Percentiles rank a stretch among this genome's conserved stretches.
These are phyloP conservation scores for Buddleja alternifolia DNA, from an alignment of 257 asterid species.

Conservation along the genomic window DNA sequence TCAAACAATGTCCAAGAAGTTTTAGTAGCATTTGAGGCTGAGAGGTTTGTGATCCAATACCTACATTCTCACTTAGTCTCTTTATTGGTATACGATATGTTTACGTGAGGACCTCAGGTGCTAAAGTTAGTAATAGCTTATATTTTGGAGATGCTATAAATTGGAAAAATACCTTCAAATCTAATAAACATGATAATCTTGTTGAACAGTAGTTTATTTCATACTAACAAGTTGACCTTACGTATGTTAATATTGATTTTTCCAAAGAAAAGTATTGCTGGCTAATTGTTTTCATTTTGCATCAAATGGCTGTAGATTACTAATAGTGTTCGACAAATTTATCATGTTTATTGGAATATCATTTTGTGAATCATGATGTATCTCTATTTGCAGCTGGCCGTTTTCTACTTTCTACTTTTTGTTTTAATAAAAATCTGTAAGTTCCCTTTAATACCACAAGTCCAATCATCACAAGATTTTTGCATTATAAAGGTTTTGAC, in stretches of 20 bases:
- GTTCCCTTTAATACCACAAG: background rate
- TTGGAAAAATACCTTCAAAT: background rate
- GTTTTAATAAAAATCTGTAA: background rate
- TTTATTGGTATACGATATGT: background rate
- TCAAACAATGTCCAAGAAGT: slow-evolving; percentile 66
- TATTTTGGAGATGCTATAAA: background rate
- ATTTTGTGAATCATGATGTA: background rate
- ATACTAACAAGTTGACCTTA: background rate
- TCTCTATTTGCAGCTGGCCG: background rate
- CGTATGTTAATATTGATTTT: background rate
- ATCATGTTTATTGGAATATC: background rate
- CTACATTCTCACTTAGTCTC: slow-evolving; percentile 22
- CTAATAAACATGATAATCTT: background rate
- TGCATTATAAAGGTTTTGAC: slow-evolving; percentile 1
- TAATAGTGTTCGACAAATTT: background rate
- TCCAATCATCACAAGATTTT: background rate
- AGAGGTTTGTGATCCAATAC: slow-evolving; percentile 64
- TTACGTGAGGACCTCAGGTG: slow-evolving; percentile 11
- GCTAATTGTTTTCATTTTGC: background rate
- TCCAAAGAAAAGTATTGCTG: background rate
- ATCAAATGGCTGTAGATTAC: background rate
- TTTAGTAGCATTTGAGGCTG: slow-evolving; percentile 70
- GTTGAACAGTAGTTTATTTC: background rate
- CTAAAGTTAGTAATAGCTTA: background rate
- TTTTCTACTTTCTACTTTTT: background rate